Evolutionary conservation across 305 asterid species (phyloP).

Genomic region (Solanum hybrid): DNA sequence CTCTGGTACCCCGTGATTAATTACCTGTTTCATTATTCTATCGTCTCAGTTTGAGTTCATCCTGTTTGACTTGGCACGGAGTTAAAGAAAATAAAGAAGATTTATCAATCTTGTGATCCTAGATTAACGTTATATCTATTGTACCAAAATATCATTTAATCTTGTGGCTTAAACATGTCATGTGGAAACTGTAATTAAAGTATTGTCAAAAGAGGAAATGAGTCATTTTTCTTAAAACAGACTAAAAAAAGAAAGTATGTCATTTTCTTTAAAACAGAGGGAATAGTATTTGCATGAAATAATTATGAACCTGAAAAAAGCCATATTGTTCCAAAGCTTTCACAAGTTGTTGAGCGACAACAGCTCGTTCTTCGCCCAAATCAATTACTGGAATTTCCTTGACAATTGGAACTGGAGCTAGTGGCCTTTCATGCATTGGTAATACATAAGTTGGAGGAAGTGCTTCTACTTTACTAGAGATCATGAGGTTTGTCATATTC

Average conservation of each 20-base stretch:
- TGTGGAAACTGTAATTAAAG: no score
- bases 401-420: not conserved
- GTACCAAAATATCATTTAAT: no score
- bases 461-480: constrained; percentile 12
- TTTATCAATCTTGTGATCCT: no score
- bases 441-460: constrained; percentile 21
- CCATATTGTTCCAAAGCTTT: constrained; percentile 29
- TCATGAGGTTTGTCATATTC: constrained; percentile 3
- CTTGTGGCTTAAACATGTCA: no score
- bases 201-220: no score
- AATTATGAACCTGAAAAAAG: constrained; percentile 20
- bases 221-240: no score
- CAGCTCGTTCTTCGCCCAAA: constrained; percentile 4
- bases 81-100: no score
- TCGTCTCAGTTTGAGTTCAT: not conserved
- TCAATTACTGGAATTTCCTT: constrained; percentile 25
- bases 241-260: no score
- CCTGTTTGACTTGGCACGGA: no score
- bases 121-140: no score
- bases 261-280: no score
- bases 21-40: constrained; percentile 6
- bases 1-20: constrained; percentile 20
- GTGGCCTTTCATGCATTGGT: constrained; percentile 24
- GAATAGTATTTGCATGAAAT: not conserved
- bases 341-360: constrained; percentile 11